Percentiles rank a stretch among this genome's conserved stretches.
Conservation (phyloP, 805 yeast species). For the Candida sanyiensis region DNA sequence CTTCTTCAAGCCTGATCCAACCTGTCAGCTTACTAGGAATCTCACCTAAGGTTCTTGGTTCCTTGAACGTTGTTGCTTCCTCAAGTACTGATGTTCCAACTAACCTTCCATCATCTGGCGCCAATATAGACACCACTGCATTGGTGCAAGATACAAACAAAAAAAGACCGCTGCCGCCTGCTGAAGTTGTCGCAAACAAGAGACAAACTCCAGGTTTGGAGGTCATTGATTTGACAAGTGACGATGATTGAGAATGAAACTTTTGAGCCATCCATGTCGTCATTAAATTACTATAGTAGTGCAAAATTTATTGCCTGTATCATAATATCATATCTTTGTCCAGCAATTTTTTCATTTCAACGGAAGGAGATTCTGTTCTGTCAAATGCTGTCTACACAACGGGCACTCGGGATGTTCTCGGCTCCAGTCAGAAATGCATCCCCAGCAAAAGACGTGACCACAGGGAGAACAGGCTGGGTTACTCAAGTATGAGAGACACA, state of each 20-base stretch:
- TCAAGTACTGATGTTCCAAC: no score
- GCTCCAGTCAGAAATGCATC: constrained; percentile 84
- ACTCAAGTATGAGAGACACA: constrained; percentile 74
- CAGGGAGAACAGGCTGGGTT: constrained; percentile 85
- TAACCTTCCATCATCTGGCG: no score
- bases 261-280: no score
- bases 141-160: no score
- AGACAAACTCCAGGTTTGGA: neutral
- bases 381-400: constrained; percentile 68
- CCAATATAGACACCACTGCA: no score
- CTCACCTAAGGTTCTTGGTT: neutral
- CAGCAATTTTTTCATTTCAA: constrained; percentile 16
- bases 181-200: neutral
- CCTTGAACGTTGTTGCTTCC: no score
- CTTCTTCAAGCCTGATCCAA: no score
- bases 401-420: constrained; percentile 88
- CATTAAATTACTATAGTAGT: no score
- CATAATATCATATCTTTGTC: neutral
- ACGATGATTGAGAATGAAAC: no score
- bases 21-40: neutral
- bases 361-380: constrained; percentile 27
- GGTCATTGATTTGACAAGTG: constrained; percentile 8
- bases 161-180: constrained; percentile 1
- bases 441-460: constrained; percentile 94
- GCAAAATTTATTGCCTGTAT: no score